A percentile compares a stretch with the other conserved stretches of the same genome.
phyloP scores from a whole-genome alignment of 768 basidiomycete genomes.

The Tylopilus felleus region DNA sequence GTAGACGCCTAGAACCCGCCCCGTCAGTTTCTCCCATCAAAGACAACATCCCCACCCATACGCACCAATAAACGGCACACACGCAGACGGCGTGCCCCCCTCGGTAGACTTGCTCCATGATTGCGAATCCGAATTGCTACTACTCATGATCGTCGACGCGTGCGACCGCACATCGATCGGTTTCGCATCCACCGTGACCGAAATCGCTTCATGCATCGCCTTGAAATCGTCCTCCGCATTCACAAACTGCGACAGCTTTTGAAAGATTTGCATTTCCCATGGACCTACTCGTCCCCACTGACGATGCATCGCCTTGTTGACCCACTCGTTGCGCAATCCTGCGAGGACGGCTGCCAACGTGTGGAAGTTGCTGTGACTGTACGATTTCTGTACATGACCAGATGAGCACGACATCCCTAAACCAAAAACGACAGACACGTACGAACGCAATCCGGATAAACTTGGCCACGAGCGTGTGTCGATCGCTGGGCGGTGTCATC shows the following conservation, averaged over 20 bases:
- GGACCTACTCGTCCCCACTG: slow-evolving; percentile 63
- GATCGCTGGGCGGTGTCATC: slow-evolving; percentile 62
- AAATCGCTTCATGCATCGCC: slow-evolving; percentile 64
- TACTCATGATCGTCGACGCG: slow-evolving; percentile 51
- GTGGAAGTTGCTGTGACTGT: slow-evolving; percentile 71
- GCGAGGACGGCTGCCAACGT: slow-evolving; percentile 77
- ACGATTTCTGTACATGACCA: slow-evolving; percentile 61
- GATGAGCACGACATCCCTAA: not conserved
- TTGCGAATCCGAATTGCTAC: slow-evolving; percentile 40
- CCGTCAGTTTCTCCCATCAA: not conserved
- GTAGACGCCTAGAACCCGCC: slow-evolving; percentile 57
- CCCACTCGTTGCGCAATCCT: slow-evolving; percentile 69
- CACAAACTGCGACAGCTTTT: slow-evolving; percentile 66
- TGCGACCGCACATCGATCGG: slow-evolving; percentile 53
- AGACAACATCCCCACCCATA: slow-evolving; percentile 1
- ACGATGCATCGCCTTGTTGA: slow-evolving; percentile 62
- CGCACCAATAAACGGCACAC: slow-evolving; percentile 83
- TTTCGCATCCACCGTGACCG: slow-evolving; percentile 63
- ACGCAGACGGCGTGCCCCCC: slow-evolving; percentile 48
- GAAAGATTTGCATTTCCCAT: slow-evolving; percentile 71
- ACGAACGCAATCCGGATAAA: slow-evolving; percentile 88
- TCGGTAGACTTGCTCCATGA: slow-evolving; percentile 39
- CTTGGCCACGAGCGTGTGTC: slow-evolving; percentile 65
- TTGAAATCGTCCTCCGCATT: slow-evolving; percentile 67
- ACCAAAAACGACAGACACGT: slow-evolving; percentile 23